Evolutionary conservation across 176 grass and related monocot species (phyloP).

Genomic region (Poa annua): DNA sequence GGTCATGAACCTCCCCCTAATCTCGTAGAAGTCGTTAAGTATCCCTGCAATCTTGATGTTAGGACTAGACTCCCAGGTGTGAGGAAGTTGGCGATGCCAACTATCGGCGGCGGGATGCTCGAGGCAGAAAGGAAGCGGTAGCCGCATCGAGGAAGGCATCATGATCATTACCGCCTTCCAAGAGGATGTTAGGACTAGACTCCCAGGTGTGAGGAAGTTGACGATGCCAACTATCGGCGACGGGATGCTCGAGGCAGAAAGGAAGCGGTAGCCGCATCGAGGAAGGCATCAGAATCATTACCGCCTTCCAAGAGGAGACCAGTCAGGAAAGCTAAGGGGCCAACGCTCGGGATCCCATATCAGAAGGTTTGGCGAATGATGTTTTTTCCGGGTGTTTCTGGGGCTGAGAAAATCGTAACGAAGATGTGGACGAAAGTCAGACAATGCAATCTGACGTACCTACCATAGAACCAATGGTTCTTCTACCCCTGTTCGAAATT

Average conservation of each 20-base stretch:
- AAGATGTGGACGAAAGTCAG: too few relatives aligned
- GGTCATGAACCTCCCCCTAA: conserved; percentile 55
- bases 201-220: conserved; percentile 71
- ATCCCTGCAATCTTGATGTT: conserved; percentile 52
- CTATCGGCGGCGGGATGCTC: conserved; percentile 25
- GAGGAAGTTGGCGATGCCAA: conserved; percentile 87
- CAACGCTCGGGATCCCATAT: too few relatives aligned
- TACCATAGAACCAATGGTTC: too few relatives aligned
- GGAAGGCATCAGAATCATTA: conserved; percentile 45
- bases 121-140: neutral
- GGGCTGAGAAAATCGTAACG: too few relatives aligned
- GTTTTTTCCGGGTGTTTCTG: too few relatives aligned
- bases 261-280: neutral
- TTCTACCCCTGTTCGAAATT: too few relatives aligned
- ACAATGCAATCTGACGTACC: too few relatives aligned
- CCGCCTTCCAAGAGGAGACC: neutral
- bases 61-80: conserved; percentile 42
- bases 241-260: conserved; percentile 22
- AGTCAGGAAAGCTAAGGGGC: too few relatives aligned
- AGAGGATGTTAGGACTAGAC: neutral
- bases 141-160: neutral
- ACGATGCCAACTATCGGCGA: conserved; percentile 59
- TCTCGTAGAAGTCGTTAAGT: conserved; percentile 57
- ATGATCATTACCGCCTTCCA: conserved; percentile 54
- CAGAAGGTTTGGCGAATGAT: too few relatives aligned